Evolutionary conservation across 805 yeast genomes (phyloP), one percentile per base, ranked within the genome.

Genomic region (Pichia thaimueangensis): DNA sequence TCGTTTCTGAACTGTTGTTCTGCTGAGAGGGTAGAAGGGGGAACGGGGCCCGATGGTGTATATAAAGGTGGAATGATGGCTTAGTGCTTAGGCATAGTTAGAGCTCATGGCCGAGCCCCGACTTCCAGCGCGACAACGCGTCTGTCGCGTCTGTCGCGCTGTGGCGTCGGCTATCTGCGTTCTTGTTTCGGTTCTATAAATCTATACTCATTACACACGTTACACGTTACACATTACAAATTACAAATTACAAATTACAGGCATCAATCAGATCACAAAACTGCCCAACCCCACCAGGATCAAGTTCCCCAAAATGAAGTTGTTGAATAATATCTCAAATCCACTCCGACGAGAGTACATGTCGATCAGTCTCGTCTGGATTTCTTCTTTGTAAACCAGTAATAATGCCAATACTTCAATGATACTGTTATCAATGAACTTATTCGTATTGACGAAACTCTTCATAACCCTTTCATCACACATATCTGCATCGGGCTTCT

Each of bases 201-300:
- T n/a, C n/a, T n/a, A n/a, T n/a, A n/a, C n/a, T n/a, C n/a, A n/a
- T n/a, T n/a, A n/a, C n/a, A n/a, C n/a, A n/a, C n/a, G n/a, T n/a
- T n/a, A n/a, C n/a, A n/a, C n/a, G n/a, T n/a, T n/a, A n/a, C n/a
- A n/a, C n/a, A n/a, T n/a, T n/a, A n/a, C n/a, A n/a, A n/a, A n/a
- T n/a, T n/a, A n/a, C n/a, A n/a, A n/a, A n/a, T n/a, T n/a, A n/a
- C n/a, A n/a, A n/a, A n/a, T n/a, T n/a, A n/a, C n/a, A n/a, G n/a
- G n/a, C n/a, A n/a, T 23, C 6, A 12, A n/a, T 30, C 43, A 63
- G 20, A 63, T 64, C 13, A 62, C 62, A 45, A 63, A 63, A 39
- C 62, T 62, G 12, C 68, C 68, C 16, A 64, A 47, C 0, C 69
- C 69, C 19, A 64, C 68, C 15, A 64, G 47, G n/a, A 64, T 55